Percentiles rank a stretch among this genome's conserved stretches.
Evolutionary conservation across 768 basidiomycete genomes (phyloP).

Genomic region (Neoboletus magnificus): DNA sequence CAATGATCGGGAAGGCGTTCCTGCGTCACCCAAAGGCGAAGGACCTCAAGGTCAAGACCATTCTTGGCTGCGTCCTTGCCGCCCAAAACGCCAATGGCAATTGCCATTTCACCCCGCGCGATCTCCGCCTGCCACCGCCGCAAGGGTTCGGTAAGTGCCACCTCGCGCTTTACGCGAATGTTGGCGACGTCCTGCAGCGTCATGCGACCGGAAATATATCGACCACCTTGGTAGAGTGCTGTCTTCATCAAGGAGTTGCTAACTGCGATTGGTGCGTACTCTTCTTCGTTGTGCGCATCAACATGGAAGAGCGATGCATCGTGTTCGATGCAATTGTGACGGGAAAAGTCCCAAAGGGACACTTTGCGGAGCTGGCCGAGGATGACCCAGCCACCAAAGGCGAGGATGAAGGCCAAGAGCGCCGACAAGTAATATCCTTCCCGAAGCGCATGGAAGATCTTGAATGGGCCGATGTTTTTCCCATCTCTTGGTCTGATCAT

Average conservation of each 20-base stretch:
- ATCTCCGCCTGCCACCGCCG: slow-evolving; percentile 50
- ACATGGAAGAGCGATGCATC: slow-evolving; percentile 56
- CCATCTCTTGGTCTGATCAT: slow-evolving; percentile 48
- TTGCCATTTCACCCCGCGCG: slow-evolving; percentile 64
- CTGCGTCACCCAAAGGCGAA: slow-evolving; percentile 50
- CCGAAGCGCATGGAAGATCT: slow-evolving; percentile 42
- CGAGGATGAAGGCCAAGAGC: slow-evolving; percentile 45
- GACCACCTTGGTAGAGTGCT: slow-evolving; percentile 36
- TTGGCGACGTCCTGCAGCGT: slow-evolving; percentile 40
- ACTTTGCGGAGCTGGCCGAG: slow-evolving; percentile 35
- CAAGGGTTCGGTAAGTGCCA: slow-evolving; percentile 34
- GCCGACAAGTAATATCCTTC: slow-evolving; percentile 50
- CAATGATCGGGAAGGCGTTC: slow-evolving; percentile 49
- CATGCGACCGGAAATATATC: slow-evolving; percentile 27
- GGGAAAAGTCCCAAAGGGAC: slow-evolving; percentile 40
- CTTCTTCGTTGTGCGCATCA: slow-evolving; percentile 39
- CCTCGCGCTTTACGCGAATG: slow-evolving; percentile 51
- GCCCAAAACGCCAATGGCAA: slow-evolving; percentile 51
- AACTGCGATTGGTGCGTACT: slow-evolving; percentile 48
- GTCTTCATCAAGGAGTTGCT: slow-evolving; percentile 38
- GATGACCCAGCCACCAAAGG: slow-evolving; percentile 46
- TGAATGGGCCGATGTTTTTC: slow-evolving; percentile 39
- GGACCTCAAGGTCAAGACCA: slow-evolving; percentile 45
- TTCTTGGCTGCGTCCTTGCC: slow-evolving; percentile 34
- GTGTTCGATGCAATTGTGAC: slow-evolving; percentile 54